These are phyloP conservation scores for Tolypocladium cylindrosporum DNA, from an alignment of 2,329 filamentous ascomycete species.

Conservation along the genomic window DNA sequence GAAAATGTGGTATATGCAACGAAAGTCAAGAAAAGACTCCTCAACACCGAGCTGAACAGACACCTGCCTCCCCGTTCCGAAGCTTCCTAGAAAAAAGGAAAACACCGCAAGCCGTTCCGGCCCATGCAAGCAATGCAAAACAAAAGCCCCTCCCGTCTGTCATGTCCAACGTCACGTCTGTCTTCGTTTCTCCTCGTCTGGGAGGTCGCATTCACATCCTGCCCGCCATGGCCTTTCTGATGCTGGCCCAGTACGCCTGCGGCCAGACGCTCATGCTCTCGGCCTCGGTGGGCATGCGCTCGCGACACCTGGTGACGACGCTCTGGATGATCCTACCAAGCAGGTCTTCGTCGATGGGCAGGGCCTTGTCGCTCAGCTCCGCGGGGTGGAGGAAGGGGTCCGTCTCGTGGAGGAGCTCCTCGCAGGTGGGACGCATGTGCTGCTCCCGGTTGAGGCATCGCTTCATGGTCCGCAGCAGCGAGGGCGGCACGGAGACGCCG, in stretches of 20 bases:
- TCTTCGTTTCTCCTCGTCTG: not conserved
- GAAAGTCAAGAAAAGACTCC: conserved; percentile 18
- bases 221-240: conserved; percentile 38
- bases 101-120: not conserved
- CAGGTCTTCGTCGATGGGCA: conserved; percentile 54
- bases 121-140: not conserved
- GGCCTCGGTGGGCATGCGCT: conserved; percentile 47
- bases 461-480: conserved; percentile 50
- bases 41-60: conserved; percentile 18
- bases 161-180: conserved; percentile 6
- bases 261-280: conserved; percentile 49
- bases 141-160: not conserved
- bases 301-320: conserved; percentile 48
- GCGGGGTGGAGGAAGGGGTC: conserved; percentile 57
- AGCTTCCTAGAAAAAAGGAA: not conserved
- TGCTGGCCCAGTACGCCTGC: conserved; percentile 50
- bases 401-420: conserved; percentile 45
- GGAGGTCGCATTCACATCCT: conserved; percentile 12
- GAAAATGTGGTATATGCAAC: conserved; percentile 8
- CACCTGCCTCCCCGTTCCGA: conserved; percentile 10
- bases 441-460: conserved; percentile 54
- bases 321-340: conserved; percentile 53
- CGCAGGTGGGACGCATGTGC: conserved; percentile 52
- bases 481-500: conserved; percentile 47
- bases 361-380: conserved; percentile 41